Base-by-base conservation (phyloP, 306 rosid genomes). In the Rosa persica region DNA sequence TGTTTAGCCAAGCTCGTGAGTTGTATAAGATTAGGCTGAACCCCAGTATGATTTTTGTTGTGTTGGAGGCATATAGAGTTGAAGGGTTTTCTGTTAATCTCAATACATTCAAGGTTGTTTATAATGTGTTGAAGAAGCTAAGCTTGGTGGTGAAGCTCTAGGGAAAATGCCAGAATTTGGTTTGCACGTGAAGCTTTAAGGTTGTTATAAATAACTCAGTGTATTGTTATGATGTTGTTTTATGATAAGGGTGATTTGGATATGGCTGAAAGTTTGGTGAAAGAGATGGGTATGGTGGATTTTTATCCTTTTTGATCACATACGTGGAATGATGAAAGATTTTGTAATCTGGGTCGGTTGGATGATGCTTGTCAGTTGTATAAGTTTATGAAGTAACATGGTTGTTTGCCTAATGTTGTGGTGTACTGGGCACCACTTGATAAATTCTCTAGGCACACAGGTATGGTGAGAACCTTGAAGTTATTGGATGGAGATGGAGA, bases 401-500 rank as follows among this genome's bases (percentile, higher is more conserved):
- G 97, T 60, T 94, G 93, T 86, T 42, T 78, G 10, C 90, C 96
- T 3, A 88, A 88, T 86, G 67, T 78, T 23, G 93, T 91, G 78
- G 87, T 90, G 74, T 88, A 86, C 69, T 92, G 91, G 0, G 85
- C 86, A 36, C 79, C 92, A 80, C 88, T 94, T 48, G 80, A 89
- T 38, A 92, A 92, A 44, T 77, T 87, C 3, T 88, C 91, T 79
- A 78, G 79, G 76, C 78, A 8, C 19, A 92, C 90, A 38, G 79
- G 70, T 3, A 76, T 81, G 87, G 88, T 85, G 39, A 87, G 69
- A 83, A 91, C 93, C 9, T 78, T 92, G 78, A 89, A 86, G 75
- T 77, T 94, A 79, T 84, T 89, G 86, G 36, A 30, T 86, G 60
- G 92, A 86, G 86, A 90, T 94, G 97, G 97, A 89, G 89, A 85